phyloP scores from a whole-genome alignment of 2,329 filamentous ascomycete genomes.

The Camillea tinctor region DNA sequence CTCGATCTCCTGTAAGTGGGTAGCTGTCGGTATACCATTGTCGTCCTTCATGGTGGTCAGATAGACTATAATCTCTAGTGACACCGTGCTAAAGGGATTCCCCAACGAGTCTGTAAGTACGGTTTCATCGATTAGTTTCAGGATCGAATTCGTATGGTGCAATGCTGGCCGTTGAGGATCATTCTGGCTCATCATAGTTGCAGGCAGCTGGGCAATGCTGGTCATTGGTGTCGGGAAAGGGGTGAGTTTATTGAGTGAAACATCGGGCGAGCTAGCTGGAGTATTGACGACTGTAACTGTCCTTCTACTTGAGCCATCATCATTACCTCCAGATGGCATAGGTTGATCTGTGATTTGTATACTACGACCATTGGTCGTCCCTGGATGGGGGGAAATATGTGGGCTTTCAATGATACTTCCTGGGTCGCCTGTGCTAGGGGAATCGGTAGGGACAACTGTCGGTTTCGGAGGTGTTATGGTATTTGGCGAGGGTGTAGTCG shows the following conservation, averaged over 20 bases:
- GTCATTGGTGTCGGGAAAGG: not conserved
- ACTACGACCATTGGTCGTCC: not conserved
- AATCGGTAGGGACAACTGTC: too few species aligned
- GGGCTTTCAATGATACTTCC: not conserved
- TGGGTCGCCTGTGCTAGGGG: too few species aligned
- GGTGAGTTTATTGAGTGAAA: not conserved
- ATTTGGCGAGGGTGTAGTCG: too few species aligned
- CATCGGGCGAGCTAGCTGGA: not conserved
- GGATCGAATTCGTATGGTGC: not conserved
- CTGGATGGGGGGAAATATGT: not conserved
- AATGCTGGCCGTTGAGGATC: not conserved
- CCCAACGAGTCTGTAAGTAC: too few species aligned
- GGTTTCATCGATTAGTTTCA: not conserved
- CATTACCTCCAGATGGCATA: not conserved
- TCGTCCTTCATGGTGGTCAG: conserved; percentile 2
- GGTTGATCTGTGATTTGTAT: not conserved
- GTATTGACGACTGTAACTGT: not conserved
- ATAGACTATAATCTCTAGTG: not conserved
- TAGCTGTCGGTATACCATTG: conserved; percentile 5
- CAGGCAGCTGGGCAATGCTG: not conserved
- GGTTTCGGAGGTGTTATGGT: too few species aligned
- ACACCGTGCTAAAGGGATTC: not conserved
- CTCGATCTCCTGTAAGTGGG: conserved; percentile 1
- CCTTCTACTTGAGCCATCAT: not conserved
- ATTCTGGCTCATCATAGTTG: not conserved